These are phyloP conservation scores for Pezicula carpinea DNA, from an alignment of 2,329 filamentous ascomycete species.

Conservation along the genomic window DNA sequence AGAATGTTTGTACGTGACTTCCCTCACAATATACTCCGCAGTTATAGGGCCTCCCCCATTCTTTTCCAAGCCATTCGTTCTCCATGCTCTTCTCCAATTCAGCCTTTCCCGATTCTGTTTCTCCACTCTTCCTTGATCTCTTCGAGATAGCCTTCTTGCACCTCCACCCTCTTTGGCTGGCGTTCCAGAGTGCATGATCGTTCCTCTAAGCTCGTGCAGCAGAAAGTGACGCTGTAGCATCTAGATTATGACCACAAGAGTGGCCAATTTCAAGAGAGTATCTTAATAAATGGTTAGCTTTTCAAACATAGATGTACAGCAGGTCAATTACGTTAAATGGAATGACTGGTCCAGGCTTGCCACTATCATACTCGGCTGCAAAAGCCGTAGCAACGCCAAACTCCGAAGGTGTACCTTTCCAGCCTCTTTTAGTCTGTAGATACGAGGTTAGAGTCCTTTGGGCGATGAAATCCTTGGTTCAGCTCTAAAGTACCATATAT, in stretches of 20 bases:
- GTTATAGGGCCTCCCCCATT: too few species aligned
- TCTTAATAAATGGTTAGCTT: conserved; percentile 28
- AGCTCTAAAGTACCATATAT: conserved; percentile 43
- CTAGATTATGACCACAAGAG: conserved; percentile 35
- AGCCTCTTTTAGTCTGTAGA: conserved; percentile 37
- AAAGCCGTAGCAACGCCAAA: conserved; percentile 48
- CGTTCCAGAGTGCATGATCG: conserved; percentile 18
- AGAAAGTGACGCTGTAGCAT: conserved; percentile 29
- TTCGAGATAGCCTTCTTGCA: conserved; percentile 17
- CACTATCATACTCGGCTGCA: conserved; percentile 36
- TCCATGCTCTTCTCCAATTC: too few species aligned
- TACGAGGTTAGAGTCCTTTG: conserved; percentile 42
- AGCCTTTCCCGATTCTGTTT: too few species aligned
- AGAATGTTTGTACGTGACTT: too few species aligned
- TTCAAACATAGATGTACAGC: neutral
- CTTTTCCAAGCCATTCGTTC: too few species aligned
- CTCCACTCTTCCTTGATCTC: too few species aligned
- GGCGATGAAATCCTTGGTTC: conserved; percentile 41
- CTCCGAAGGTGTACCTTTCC: conserved; percentile 39
- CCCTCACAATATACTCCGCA: too few species aligned
- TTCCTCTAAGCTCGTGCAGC: conserved; percentile 22
- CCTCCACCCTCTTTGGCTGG: conserved; percentile 7
- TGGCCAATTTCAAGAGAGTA: conserved; percentile 33
- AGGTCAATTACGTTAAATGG: conserved; percentile 30
- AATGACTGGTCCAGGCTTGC: conserved; percentile 34